A percentile compares a stretch with the other conserved stretches of the same genome.
Evolutionary conservation across 495 filamentous ascomycete genomes (phyloP).

Genomic region (Monascus purpureus): DNA sequence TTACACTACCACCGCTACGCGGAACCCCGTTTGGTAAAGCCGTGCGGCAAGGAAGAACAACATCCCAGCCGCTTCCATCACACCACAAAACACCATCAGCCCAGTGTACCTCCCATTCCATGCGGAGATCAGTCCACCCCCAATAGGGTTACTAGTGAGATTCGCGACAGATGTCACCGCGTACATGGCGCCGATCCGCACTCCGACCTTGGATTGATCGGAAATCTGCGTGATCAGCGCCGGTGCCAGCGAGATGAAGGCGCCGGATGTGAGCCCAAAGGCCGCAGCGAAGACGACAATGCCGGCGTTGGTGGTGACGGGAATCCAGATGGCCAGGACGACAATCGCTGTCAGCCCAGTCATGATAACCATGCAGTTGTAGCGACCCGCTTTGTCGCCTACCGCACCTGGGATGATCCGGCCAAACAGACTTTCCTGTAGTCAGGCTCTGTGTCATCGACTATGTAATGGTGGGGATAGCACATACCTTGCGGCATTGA

Average conservation of each 20-base stretch:
- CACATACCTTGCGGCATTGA: constrained; percentile 58
- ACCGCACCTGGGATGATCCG: constrained; percentile 58
- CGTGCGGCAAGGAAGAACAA: too few species aligned
- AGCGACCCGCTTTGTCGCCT: constrained; percentile 59
- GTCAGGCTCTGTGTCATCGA: too few species aligned
- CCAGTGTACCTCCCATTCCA: constrained; percentile 40
- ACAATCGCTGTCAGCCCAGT: constrained; percentile 45
- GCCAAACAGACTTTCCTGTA: constrained; percentile 54
- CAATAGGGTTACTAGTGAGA: constrained; percentile 59
- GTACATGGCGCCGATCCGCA: constrained; percentile 57
- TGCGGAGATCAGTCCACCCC: constrained; percentile 48
- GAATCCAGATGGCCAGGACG: constrained; percentile 57
- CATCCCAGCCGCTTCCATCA: too few species aligned
- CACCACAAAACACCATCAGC: constrained; percentile 54
- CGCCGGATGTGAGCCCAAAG: constrained; percentile 62
- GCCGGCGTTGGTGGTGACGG: constrained; percentile 40
- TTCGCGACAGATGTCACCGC: constrained; percentile 48
- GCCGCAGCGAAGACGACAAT: constrained; percentile 52
- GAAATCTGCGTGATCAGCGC: constrained; percentile 57
- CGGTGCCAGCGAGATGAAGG: constrained; percentile 47
- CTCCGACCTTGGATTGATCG: constrained; percentile 57
- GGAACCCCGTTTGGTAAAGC: too few species aligned
- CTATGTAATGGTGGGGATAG: too few species aligned
- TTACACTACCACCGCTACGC: too few species aligned
- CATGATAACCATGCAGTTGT: constrained; percentile 58